phyloP scores from a whole-genome alignment of 768 basidiomycete species.

The Hericium erinaceus region DNA sequence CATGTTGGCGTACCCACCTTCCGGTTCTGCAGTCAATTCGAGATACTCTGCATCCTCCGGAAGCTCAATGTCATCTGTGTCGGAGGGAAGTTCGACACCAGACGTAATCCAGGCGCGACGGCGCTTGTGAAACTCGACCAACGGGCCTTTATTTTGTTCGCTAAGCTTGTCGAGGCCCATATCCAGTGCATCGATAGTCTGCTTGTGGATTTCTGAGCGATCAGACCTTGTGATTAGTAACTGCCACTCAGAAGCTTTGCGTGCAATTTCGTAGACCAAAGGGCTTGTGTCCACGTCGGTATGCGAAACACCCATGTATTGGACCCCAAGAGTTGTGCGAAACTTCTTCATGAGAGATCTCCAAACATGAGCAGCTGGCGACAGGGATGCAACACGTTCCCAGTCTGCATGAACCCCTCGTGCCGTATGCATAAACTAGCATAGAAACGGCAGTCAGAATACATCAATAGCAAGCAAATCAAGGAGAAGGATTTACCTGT shows the following conservation, averaged over 20 bases:
- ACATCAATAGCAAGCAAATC: neutral
- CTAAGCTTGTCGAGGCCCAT: neutral
- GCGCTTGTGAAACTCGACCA: neutral
- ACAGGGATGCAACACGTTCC: neutral
- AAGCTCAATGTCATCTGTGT: too few relatives aligned
- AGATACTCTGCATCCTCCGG: neutral
- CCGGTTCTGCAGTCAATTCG: neutral
- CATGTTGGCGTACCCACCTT: too few relatives aligned
- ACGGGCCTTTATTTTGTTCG: neutral
- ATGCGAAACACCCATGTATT: neutral
- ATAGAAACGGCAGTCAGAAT: neutral
- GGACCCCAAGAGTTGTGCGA: neutral
- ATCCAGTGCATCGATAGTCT: neutral
- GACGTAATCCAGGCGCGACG: neutral
- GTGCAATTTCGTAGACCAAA: neutral
- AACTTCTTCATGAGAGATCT: neutral
- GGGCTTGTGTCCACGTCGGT: neutral
- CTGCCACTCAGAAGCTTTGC: neutral
- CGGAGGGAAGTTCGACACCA: neutral
- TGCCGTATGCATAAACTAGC: neutral
- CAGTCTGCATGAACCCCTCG: neutral
- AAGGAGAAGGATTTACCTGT: neutral
- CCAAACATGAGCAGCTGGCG: neutral
- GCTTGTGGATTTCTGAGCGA: neutral
- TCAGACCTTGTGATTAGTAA: neutral